Base-by-base conservation (phyloP, 371 early-diverging fungal genomes). In the Mortierella sp. region DNA sequence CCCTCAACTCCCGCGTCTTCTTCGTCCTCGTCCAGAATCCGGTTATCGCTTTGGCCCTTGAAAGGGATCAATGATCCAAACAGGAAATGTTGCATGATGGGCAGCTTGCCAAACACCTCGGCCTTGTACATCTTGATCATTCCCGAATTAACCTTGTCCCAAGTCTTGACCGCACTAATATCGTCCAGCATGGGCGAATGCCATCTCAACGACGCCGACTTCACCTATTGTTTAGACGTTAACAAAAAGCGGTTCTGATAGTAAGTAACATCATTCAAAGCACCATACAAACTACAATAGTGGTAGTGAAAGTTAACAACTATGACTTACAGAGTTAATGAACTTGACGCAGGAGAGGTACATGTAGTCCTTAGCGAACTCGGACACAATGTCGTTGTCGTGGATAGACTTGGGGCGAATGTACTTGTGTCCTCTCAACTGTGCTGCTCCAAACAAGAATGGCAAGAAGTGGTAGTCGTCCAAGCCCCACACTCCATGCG, bases 401-500 rank as follows among this genome's bases (percentile, higher is more conserved):
- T 84, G 88, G 73, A 98, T 96, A 3, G 98, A 96, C 79, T 97
- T 98, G 38, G 98, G 98, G 71, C 91, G 92, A 80, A 96, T 94
- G 84, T 95, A 92, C 89, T 94, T 92, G 88, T 95, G 96, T n/a
- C 92, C 94, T 52, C 91, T 78, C 34, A 99, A 91, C 88, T 99
- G 98, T 6, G 97, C 90, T 28, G 97, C 92, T 1, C 99, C 99
- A 91, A 98, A 99, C 70, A 98, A 83, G 89, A 97, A 99, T 26
- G 99, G 99, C 79, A 99, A 86, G 80, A 99, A 98, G 83, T 99
- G 99, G 88, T 98, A 99, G 88, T 99, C 99, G 85, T 99, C 99
- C 44, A 99, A 84, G 9, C 99, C 99, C 99, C 99, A 99, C 31
- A 98, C 98, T 77, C 99, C 99, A 83, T 99, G 98, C 16, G 97